Base-by-base conservation (phyloP, 257 asterid genomes). In the Solanum tarapatanum region DNA sequence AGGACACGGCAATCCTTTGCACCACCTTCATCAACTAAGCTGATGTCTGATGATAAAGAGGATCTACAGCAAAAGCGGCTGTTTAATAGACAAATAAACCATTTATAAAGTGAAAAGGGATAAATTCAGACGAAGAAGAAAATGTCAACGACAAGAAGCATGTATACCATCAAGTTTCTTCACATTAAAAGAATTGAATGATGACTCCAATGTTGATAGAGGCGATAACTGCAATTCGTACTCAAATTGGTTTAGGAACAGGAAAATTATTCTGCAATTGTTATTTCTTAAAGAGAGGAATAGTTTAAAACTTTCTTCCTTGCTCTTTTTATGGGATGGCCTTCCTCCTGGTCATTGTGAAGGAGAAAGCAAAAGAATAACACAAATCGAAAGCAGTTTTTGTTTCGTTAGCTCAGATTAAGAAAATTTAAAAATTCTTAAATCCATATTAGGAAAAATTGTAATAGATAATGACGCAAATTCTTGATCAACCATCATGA, bases 1-100 rank as follows among this genome's bases (percentile, higher is more conserved):
- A 97, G 98, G 89, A 97, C 96, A 88, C 88, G 90, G 93, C 98
- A 96, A 89, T 92, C 98, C 92, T 93, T 97, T 10, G 96, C 99
- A 37, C 98, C 98, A 80, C 98, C 98, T 94, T 97, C 99, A 89
- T 96, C 98, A 91, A 96, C 94, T 95, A 95, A 87, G 99, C 98
- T 24, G 98, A 94, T 55, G 98, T 96, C 92, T 96, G 99, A 87
- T 97, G 99, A 91, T 96, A 96, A 83, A 35, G 98, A 88, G 99
- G 98, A 90, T 97, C 98, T 24, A 97, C 97, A 87, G 90, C 94
- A 92, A 96, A 97, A 76, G 99, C 98, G 90, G 88, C 98, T 83
- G 43, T 68, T 84, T 74, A 86, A 88, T 45, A 69, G 58, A 85
- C 32, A 55, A 75, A 33, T 41, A 24, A 17, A 84, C 11, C 32